Base-by-base conservation (phyloP, 2,329 filamentous ascomycete species). In the Neopestalotiopsis clavispora region DNA sequence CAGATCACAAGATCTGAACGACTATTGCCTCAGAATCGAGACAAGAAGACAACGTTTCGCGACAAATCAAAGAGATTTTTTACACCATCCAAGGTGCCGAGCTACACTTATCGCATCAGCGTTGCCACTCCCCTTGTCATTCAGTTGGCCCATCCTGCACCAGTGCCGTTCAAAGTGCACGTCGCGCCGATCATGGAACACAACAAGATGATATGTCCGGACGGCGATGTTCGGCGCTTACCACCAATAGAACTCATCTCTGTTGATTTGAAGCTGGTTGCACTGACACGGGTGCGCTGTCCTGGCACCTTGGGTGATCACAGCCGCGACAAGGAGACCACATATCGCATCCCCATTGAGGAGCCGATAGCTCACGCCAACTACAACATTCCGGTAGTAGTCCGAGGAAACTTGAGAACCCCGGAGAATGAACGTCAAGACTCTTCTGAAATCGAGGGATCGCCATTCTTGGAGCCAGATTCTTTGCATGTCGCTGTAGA, bases 101-200 rank as follows among this genome's bases (percentile, higher is more conserved):
- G 32, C 17, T 70, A 62, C 52, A 6, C 66, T 12, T 70, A 62
- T 52, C 49, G 7, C 4, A 49, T 62, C 7, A 68, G 64, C 17
- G 58, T 69, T n/a, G 45, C 62, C 3, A 34, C 61, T 56, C 69
- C 67, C n/a, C 45, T 32, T 6, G 23, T 52, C 14, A 61, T 68
- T 17, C 69, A 70, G n/a, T 20, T 70, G 13, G 63, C 67, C 4
- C 67, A 70, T 34, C 67, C 69, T 14, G 59, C 63, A 13, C 69
- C 69, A 2, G 14, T 70, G 4, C 62, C 61, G 4, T 42, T 70
- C 7, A 68, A 59, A 34, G 23, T 70, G 14, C 66, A 64, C 14
- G 10, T 70, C 14, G 63, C 34, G 2, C 66, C 68, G 3, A 60
- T 59, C 9, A 38, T 67, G n/a, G 20, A 60, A 10, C 5, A 64